Percentiles rank a stretch among this genome's conserved stretches.
phyloP scores from a whole-genome alignment of 495 filamentous ascomycete genomes.

The Chaetomium tenue region DNA sequence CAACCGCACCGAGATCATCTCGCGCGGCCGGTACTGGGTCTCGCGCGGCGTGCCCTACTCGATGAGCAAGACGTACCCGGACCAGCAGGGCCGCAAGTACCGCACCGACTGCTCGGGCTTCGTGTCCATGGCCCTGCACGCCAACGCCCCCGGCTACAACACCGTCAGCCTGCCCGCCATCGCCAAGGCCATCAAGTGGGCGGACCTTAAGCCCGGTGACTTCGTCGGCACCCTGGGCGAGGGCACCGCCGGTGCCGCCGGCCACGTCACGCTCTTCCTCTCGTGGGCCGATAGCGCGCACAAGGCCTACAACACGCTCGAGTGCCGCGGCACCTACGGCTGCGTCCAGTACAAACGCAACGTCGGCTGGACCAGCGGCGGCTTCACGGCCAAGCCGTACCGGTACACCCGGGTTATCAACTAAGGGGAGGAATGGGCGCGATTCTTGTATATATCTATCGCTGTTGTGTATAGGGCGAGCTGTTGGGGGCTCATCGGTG shows the following conservation, averaged over 20 bases:
- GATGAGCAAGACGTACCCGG: slow-evolving; percentile 8
- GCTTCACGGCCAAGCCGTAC: slow-evolving; percentile 16
- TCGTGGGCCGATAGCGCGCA: slow-evolving; percentile 8
- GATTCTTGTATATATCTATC: not conserved
- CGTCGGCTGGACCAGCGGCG: slow-evolving; percentile 6
- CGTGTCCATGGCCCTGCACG: slow-evolving; percentile 22
- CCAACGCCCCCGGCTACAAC: slow-evolving; percentile 17
- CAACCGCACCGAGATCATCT: slow-evolving; percentile 18
- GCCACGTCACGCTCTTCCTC: slow-evolving; percentile 17
- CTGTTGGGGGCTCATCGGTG: not conserved
- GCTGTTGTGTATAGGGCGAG: not conserved
- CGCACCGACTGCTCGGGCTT: slow-evolving; percentile 24
- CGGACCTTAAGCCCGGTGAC: slow-evolving; percentile 15
- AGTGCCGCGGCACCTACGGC: slow-evolving; percentile 16
- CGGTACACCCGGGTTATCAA: slow-evolving; percentile 14
- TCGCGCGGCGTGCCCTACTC: slow-evolving; percentile 15
- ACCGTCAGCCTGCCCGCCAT: slow-evolving; percentile 15
- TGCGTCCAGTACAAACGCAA: slow-evolving; percentile 12
- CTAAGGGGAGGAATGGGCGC: not conserved
- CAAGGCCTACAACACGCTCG: slow-evolving; percentile 12
- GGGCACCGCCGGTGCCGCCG: slow-evolving; percentile 15
- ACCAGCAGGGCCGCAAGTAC: slow-evolving; percentile 18
- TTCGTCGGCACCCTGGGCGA: slow-evolving; percentile 21
- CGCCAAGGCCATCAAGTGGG: slow-evolving; percentile 7
- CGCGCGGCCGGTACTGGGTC: slow-evolving; percentile 19